A percentile compares a stretch with the other conserved stretches of the same genome.
These are phyloP conservation scores for Aspergillus asperescens DNA, from an alignment of 495 filamentous ascomycete genomes.

Conservation along the genomic window DNA sequence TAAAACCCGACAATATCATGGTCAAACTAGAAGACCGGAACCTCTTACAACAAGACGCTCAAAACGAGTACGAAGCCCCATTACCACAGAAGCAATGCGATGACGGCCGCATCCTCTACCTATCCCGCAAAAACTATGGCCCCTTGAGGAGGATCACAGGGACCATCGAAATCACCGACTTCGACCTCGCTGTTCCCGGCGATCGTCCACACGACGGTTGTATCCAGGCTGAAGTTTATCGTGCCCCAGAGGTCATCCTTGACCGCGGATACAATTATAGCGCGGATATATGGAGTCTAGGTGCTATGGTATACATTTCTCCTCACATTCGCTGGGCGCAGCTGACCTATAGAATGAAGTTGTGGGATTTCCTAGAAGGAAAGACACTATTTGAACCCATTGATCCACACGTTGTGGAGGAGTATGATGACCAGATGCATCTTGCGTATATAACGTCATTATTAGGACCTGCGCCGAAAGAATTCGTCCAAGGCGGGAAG, in stretches of 20 bases:
- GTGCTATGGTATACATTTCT: too few species aligned
- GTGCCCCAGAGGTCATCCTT: constrained; percentile 34
- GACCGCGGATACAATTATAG: constrained; percentile 33
- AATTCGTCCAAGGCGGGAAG: too few species aligned
- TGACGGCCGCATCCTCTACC: constrained; percentile 21
- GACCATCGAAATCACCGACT: constrained; percentile 31
- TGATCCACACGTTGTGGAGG: too few species aligned
- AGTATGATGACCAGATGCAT: too few species aligned
- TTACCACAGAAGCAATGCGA: constrained; percentile 15
- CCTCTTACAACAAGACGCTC: too few species aligned
- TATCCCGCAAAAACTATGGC: constrained; percentile 31
- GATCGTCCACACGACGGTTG: constrained; percentile 23
- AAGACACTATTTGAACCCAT: too few species aligned
- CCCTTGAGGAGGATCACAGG: constrained; percentile 18
- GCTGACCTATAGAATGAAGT: too few species aligned
- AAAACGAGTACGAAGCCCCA: too few species aligned
- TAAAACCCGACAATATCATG: constrained; percentile 38
- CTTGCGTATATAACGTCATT: too few species aligned
- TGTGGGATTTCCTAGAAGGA: too few species aligned
- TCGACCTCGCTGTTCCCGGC: constrained; percentile 29
- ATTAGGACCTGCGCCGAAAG: too few species aligned
- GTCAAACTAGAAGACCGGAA: constrained; percentile 35
- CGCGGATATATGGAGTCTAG: constrained; percentile 40
- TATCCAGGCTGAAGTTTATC: constrained; percentile 28
- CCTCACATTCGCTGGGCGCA: too few species aligned